Conservation (phyloP, 352 stramenopile species). For the Phytophthora tubulina region DNA sequence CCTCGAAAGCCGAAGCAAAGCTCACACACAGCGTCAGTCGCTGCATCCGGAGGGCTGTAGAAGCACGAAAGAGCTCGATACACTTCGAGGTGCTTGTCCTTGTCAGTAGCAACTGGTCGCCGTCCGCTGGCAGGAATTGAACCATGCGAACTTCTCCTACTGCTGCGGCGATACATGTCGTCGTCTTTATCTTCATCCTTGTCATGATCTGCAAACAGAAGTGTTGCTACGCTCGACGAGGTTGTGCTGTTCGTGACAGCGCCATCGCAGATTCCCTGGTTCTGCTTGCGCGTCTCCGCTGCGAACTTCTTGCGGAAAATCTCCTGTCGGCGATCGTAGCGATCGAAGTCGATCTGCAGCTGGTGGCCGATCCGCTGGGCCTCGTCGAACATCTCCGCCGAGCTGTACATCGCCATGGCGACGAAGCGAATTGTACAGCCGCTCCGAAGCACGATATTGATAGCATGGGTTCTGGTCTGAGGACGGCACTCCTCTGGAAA, state of each 20-base stretch:
- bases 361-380: constrained; percentile 47
- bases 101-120: constrained; percentile 18
- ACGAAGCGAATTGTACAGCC: neutral
- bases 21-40: constrained; percentile 66
- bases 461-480: neutral
- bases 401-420: constrained; percentile 30
- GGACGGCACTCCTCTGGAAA: constrained; percentile 10
- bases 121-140: constrained; percentile 1
- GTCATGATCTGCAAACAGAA: constrained; percentile 48
- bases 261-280: constrained; percentile 56
- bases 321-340: constrained; percentile 57
- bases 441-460: constrained; percentile 1
- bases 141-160: constrained; percentile 5
- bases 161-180: neutral
- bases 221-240: constrained; percentile 33
- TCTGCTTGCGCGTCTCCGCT: constrained; percentile 58
- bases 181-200: neutral
- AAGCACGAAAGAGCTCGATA: constrained; percentile 54
- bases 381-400: constrained; percentile 60
- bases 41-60: constrained; percentile 53
- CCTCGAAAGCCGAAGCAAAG: constrained; percentile 57
- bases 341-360: constrained; percentile 52
- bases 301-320: constrained; percentile 69
- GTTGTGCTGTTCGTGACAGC: constrained; percentile 40
- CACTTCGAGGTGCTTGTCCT: constrained; percentile 40